Evolutionary conservation across 768 basidiomycete species (phyloP), one percentile per base, ranked within the genome.

Genomic region (Agaricus sinodeliciosus): DNA sequence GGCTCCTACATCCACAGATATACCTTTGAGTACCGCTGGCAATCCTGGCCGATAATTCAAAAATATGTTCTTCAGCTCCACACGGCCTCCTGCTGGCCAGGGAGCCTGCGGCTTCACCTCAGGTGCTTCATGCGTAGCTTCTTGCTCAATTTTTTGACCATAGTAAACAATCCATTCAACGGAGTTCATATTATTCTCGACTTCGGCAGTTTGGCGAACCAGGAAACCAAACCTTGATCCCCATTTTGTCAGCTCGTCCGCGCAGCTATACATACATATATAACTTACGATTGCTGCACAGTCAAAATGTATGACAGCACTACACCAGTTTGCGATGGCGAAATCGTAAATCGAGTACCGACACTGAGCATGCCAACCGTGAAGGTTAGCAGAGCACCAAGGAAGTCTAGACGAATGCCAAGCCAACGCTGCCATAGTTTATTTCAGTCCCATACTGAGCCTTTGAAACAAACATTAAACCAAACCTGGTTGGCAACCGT

Each of bases 111-210:
- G 85, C 58, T 78, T 80, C 25, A 65, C 72, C 13, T 82, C 84
- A 0, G 81, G 74, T 15, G 86, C 66, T 37, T 83, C 75, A 59
- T 87, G 81, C 1, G 86, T 77, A 1, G 86, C 79, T 67, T 94
- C 92, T 64, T 93, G 87, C 63, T 93, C 90, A 15, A 96, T 72
- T 26, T 82, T 77, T 16, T 78, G 77, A 39, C 85, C 83, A 60
- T 96, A 96, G 63, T 92, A 80, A 3, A 91, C 70, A 15, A 97
- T 74, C 22, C 94, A 85, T 64, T 90, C 88, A 7, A 90, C 87
- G n/a, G 83, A 81, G 64, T 92, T 92, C 89, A 94, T 93, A 66
- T 94, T 80, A 66, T 96, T 95, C 67, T 95, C 92, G 9, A 94
- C 85, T 64, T 94, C 92, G 2, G 87, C 84, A 36, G 75, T 76